Evolutionary conservation across 768 basidiomycete genomes (phyloP).

Genomic region (Lentinula aciculospora): DNA sequence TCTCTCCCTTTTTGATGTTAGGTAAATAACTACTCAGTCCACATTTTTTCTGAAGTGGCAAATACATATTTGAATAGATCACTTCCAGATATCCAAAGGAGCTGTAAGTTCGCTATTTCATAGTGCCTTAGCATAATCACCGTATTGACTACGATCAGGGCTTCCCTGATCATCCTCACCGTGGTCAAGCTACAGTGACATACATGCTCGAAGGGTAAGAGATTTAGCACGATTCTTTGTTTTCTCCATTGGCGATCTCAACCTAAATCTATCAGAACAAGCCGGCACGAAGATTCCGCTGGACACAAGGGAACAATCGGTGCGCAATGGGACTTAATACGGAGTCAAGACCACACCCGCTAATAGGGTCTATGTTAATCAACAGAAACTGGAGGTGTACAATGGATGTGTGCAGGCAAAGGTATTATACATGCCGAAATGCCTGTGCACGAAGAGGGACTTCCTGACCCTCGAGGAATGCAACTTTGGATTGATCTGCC

Average conservation of each 20-base stretch:
- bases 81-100: conserved; percentile 67
- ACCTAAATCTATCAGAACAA: conserved; percentile 35
- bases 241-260: background rate
- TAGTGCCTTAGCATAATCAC: background rate
- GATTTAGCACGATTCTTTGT: background rate
- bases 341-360: background rate
- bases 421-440: conserved; percentile 87
- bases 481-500: conserved; percentile 88
- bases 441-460: conserved; percentile 68
- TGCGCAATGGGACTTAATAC: conserved; percentile 7
- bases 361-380: background rate
- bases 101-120: conserved; percentile 40
- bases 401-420: conserved; percentile 89
- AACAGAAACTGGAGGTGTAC: conserved; percentile 73
- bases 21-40: background rate
- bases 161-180: conserved; percentile 91
- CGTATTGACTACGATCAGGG: conserved; percentile 38
- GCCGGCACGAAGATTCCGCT: conserved; percentile 86
- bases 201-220: conserved; percentile 81
- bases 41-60: background rate
- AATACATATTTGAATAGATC: conserved; percentile 31
- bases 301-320: conserved; percentile 76
- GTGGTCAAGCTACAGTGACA: conserved; percentile 84
- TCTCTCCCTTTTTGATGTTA: conserved; percentile 89
- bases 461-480: conserved; percentile 73